Base-by-base conservation (phyloP, 2,329 filamentous ascomycete species). In the Fusarium musae region DNA sequence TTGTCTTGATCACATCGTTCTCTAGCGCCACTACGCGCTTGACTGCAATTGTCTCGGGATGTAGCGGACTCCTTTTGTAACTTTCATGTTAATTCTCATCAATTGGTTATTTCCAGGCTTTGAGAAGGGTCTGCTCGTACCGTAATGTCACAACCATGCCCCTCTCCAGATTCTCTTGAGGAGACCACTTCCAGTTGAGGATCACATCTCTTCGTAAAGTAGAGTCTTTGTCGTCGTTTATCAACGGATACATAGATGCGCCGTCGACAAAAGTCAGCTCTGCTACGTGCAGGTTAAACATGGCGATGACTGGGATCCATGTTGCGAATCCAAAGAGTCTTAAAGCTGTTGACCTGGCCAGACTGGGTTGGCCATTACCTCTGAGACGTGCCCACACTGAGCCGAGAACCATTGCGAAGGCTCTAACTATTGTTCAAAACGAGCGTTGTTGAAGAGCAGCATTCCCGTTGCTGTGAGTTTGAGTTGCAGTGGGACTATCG, bases 11-110 rank as follows among this genome's bases (percentile, higher is more conserved):
- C 2, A 89, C 85, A 79, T 98, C 96, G 15, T 95, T 95, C 59
- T 92, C 91, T 8, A 98, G 78, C 0, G 89, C 96, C 32, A 98
- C 87, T 16, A 99, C 88, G 44, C 96, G 88, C 84, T 99, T 99
- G 39, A 98, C 89, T 0, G 90, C 90, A 46, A 91, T 85, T 28
- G 88, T 85, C 36, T 93, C 90, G 0, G 94, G 93, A 68, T 92
- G 87, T 19, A 87, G 83, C 2, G 95, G 95, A 54, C 90, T 93
- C 79, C 93, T 95, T 72, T 44, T 59, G 21, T 46, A 50, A 5
- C 59, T 70, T 69, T 9, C 12, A 53, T 30, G 15, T 64, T 49
- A 68, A 62, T 32, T 40, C 52, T 46, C 40, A 57, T 66, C 40
- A 42, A 39, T 49, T 63, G 13, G 21, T 19, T 43, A 40, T 34